Percentiles rank a stretch among this genome's conserved stretches.
Evolutionary conservation across 2,329 filamentous ascomycete genomes (phyloP).

Genomic region (Torrubiella hemipterigena): DNA sequence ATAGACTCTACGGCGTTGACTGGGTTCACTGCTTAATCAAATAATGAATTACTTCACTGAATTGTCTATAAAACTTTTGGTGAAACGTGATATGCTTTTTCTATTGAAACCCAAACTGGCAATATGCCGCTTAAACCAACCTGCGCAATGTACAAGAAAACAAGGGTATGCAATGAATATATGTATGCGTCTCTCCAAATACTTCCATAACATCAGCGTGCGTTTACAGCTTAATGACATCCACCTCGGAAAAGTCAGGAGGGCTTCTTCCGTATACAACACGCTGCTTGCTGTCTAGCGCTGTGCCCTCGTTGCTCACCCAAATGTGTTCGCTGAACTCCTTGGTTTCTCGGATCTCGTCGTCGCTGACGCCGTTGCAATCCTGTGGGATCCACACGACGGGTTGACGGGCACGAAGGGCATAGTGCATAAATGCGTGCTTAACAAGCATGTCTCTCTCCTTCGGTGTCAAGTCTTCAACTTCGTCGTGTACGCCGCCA

Average conservation of each 20-base stretch:
- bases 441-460: constrained; percentile 77
- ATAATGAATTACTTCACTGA: too few relatives aligned
- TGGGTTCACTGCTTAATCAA: too few relatives aligned
- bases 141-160: too few relatives aligned
- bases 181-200: too few relatives aligned
- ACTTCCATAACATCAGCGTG: too few relatives aligned
- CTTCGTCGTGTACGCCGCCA: constrained; percentile 78
- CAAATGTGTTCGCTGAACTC: constrained; percentile 70
- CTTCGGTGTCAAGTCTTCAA: constrained; percentile 85
- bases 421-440: constrained; percentile 83
- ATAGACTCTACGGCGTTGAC: too few relatives aligned
- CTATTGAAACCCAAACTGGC: too few relatives aligned
- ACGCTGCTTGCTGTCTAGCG: constrained; percentile 69
- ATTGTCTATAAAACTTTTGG: too few relatives aligned
- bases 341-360: constrained; percentile 73
- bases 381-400: constrained; percentile 92
- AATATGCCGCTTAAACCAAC: too few relatives aligned
- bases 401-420: constrained; percentile 71
- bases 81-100: too few relatives aligned
- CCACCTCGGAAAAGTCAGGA: constrained; percentile 80
- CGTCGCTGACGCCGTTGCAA: constrained; percentile 79
- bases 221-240: constrained; percentile 64
- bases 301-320: constrained; percentile 89
- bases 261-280: constrained; percentile 79
- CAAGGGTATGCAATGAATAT: too few relatives aligned